phyloP scores from a whole-genome alignment of 2,329 filamentous ascomycete genomes.

The Lecanosticta acicola region DNA sequence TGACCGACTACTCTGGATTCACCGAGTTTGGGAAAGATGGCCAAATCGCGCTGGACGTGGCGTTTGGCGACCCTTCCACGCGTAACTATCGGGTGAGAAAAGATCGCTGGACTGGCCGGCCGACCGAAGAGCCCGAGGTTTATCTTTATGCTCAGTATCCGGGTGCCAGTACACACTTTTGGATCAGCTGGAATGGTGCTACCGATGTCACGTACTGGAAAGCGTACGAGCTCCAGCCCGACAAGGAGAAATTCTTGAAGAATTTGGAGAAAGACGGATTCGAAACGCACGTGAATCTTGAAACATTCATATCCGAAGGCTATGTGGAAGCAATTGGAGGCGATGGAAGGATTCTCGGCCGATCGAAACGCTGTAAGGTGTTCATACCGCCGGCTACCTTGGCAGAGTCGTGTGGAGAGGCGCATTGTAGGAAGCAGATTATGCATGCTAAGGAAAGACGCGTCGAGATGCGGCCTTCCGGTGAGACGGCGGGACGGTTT shows the following conservation, averaged over 20 bases:
- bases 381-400: neutral
- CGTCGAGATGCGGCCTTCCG: too few relatives aligned
- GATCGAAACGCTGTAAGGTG: neutral
- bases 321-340: neutral
- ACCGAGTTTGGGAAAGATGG: neutral
- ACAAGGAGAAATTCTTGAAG: neutral
- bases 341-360: neutral
- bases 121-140: neutral
- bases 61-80: neutral
- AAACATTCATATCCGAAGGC: neutral
- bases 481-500: too few relatives aligned
- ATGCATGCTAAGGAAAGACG: neutral
- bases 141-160: neutral
- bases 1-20: neutral
- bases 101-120: neutral
- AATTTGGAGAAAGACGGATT: neutral
- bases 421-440: neutral
- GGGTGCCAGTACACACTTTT: conserved; percentile 7
- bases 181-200: conserved; percentile 36
- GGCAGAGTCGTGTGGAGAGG: neutral
- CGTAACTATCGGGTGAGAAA: neutral
- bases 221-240: neutral
- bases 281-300: neutral
- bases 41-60: neutral
- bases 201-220: conserved; percentile 27